These are phyloP conservation scores for Emericellopsis cladophorae DNA, from an alignment of 2,329 filamentous ascomycete species.

Conservation along the genomic window DNA sequence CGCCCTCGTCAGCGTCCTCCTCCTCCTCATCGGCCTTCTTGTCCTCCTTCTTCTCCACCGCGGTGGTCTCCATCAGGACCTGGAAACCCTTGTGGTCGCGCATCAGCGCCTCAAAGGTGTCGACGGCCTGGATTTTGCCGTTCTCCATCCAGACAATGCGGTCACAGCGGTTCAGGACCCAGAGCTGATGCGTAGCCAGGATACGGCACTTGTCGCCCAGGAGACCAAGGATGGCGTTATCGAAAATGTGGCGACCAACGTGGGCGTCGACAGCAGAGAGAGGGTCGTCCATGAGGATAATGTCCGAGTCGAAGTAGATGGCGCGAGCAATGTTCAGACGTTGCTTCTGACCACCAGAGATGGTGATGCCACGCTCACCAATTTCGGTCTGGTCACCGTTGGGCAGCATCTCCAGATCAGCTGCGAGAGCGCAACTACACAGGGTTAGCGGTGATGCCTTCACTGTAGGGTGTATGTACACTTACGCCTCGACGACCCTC, in stretches of 20 bases:
- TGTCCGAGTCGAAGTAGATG: slow-evolving; percentile 57
- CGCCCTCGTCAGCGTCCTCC: slow-evolving; percentile 25
- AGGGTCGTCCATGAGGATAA: slow-evolving; percentile 58
- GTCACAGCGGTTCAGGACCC: slow-evolving; percentile 83
- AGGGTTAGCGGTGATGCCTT: slow-evolving; percentile 4
- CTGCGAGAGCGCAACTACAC: slow-evolving; percentile 60
- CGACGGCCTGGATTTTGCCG: slow-evolving; percentile 71
- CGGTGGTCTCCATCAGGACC: slow-evolving; percentile 74
- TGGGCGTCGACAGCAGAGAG: slow-evolving; percentile 59
- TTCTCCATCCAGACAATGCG: slow-evolving; percentile 88
- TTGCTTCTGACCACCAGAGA: slow-evolving; percentile 92
- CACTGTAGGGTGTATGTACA: slow-evolving; percentile 11
- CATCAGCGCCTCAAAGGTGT: slow-evolving; percentile 86
- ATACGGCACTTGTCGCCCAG: slow-evolving; percentile 83
- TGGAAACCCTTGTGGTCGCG: slow-evolving; percentile 64
- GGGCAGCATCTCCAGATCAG: slow-evolving; percentile 88
- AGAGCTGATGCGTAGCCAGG: slow-evolving; percentile 87
- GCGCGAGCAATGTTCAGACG: slow-evolving; percentile 84
- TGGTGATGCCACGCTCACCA: slow-evolving; percentile 87
- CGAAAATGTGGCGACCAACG: slow-evolving; percentile 69
- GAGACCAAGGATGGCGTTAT: slow-evolving; percentile 83
- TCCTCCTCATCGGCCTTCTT: slow-evolving; percentile 34
- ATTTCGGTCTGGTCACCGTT: slow-evolving; percentile 84
- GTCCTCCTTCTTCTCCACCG: slow-evolving; percentile 49
- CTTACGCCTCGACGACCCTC: slow-evolving; percentile 63